These are phyloP conservation scores for Cryphonectria naterciae DNA, from an alignment of 2,329 filamentous ascomycete species.

Conservation along the genomic window DNA sequence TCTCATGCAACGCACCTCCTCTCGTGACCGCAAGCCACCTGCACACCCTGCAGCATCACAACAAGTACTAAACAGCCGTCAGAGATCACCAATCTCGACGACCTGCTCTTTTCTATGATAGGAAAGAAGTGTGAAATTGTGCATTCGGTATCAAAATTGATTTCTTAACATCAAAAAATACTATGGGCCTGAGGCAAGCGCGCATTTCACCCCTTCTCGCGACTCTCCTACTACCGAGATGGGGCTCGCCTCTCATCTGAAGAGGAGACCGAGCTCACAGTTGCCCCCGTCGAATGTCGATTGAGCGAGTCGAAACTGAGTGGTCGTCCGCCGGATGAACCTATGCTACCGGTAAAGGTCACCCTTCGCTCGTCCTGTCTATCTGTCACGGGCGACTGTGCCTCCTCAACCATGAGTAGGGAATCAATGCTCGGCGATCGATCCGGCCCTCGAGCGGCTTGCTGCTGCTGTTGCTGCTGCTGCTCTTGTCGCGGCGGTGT, in stretches of 20 bases:
- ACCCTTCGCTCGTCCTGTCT: neutral
- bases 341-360: conserved; percentile 1
- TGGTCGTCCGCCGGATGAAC: neutral
- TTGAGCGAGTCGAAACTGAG: conserved; percentile 9
- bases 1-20: neutral
- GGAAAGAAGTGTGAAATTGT: neutral
- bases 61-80: neutral
- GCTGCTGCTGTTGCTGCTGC: conserved; percentile 29
- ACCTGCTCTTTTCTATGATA: neutral
- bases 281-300: neutral
- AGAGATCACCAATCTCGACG: neutral
- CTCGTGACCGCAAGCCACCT: neutral
- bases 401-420: conserved; percentile 11
- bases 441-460: neutral
- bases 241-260: conserved; percentile 3
- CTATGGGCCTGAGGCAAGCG: neutral
- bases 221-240: neutral
- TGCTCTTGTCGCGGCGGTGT: conserved; percentile 15
- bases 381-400: neutral
- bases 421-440: conserved; percentile 17
- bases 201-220: neutral
- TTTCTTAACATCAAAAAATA: neutral
- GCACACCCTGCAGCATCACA: neutral
- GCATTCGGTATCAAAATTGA: neutral
- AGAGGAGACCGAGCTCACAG: conserved; percentile 1